These are phyloP conservation scores for Coemansia asiatica DNA, from an alignment of 192 early-diverging fungal species.

Conservation along the genomic window DNA sequence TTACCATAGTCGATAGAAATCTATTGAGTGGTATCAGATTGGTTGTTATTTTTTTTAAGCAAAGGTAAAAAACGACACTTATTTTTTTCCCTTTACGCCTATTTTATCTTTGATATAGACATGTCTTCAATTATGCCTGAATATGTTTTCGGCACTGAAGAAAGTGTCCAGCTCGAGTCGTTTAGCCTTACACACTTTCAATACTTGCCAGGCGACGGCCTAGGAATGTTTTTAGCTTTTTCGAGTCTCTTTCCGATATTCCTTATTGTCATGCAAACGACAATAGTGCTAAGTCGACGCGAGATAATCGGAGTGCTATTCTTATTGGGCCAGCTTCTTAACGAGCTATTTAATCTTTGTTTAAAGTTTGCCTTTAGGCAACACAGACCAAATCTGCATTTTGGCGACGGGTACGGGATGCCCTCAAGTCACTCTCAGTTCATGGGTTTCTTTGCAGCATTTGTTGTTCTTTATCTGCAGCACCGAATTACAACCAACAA, in stretches of 20 bases:
- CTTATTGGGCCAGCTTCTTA: constrained; percentile 40
- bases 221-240: constrained; percentile 38
- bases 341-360: constrained; percentile 39
- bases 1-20: not conserved
- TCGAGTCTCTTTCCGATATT: constrained; percentile 51
- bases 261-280: constrained; percentile 42
- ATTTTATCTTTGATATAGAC: not conserved
- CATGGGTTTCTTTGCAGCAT: constrained; percentile 46
- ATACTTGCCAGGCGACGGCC: constrained; percentile 42
- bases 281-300: constrained; percentile 45
- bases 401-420: constrained; percentile 56
- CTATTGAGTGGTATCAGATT: not conserved
- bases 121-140: not conserved
- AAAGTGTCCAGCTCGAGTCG: constrained; percentile 23
- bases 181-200: constrained; percentile 51
- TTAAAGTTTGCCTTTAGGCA: constrained; percentile 31
- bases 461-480: constrained; percentile 29
- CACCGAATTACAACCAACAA: constrained; percentile 7
- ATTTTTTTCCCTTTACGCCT: not conserved
- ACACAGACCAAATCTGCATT: constrained; percentile 31
- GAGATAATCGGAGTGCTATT: constrained; percentile 37
- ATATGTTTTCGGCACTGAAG: not conserved
- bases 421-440: constrained; percentile 56
- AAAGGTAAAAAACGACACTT: too few relatives aligned
- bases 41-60: not conserved